Conservation (phyloP, 352 stramenopile genomes). For the Pythium brachiatum region DNA sequence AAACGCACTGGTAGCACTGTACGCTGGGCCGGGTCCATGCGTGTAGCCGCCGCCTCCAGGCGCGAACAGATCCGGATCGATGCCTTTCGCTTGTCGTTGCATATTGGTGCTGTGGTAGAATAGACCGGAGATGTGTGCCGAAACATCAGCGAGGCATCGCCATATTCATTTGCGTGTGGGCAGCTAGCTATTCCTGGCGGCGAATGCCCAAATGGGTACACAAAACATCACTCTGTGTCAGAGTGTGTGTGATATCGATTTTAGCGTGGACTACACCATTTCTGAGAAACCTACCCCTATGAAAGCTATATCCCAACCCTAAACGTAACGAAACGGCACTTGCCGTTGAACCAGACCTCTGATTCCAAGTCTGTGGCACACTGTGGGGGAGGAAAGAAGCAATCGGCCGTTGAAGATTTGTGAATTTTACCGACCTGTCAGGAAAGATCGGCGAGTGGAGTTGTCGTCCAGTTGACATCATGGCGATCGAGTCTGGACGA, state of each 20-base stretch:
- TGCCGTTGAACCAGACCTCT: conserved; percentile 4
- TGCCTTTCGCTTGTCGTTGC: conserved; percentile 33
- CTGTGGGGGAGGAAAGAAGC: neutral
- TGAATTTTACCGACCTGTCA: conserved; percentile 1
- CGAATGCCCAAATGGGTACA: conserved; percentile 2
- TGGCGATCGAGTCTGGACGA: neutral
- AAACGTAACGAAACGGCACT: conserved; percentile 3
- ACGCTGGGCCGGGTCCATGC: conserved; percentile 4
- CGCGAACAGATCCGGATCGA: conserved; percentile 59
- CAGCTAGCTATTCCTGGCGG: conserved; percentile 13
- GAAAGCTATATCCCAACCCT: neutral
- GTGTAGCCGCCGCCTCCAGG: conserved; percentile 19
- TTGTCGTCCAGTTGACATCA: neutral
- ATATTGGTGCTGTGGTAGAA: conserved; percentile 16
- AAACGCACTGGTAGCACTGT: neutral
- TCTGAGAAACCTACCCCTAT: neutral
- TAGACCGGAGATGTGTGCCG: neutral
- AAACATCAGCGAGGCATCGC: neutral
- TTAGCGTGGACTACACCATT: conserved; percentile 3
- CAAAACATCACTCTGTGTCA: neutral
- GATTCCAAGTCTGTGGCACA: too few species aligned
- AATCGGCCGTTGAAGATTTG: neutral
- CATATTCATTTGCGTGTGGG: neutral
- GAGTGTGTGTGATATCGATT: neutral
- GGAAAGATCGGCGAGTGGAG: conserved; percentile 1